A percentile compares a stretch with the other conserved stretches of the same genome.
Evolutionary conservation across 345 rosid species (phyloP).

Genomic region (Excoecaria cochinchinensis): DNA sequence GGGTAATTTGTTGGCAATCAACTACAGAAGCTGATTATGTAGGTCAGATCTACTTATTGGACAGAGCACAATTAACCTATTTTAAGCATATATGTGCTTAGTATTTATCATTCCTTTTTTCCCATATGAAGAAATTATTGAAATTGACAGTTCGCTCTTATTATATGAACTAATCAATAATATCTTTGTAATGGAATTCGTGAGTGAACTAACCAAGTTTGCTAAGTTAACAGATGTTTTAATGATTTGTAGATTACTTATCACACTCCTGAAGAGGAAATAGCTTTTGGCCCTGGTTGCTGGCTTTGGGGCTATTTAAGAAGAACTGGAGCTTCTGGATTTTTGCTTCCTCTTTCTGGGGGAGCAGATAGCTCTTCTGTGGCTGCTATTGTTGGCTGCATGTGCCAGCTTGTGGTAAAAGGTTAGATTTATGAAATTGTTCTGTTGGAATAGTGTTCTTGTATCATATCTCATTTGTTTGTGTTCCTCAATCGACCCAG

Average conservation of each 20-base stretch:
- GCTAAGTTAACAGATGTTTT: constrained; percentile 10
- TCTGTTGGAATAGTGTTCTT: neutral
- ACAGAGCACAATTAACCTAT: no score
- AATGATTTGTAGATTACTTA: constrained; percentile 51
- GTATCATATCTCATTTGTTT: neutral
- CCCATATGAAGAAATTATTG: no score
- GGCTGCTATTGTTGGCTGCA: constrained; percentile 98
- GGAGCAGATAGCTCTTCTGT: constrained; percentile 99
- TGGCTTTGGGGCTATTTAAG: constrained; percentile 99
- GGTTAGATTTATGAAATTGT: constrained; percentile 39
- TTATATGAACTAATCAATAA: neutral
- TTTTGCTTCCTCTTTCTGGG: constrained; percentile 96
- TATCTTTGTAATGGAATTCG: neutral
- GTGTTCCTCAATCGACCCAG: neutral
- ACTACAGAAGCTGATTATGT: no score
- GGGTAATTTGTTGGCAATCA: no score
- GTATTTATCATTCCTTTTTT: no score
- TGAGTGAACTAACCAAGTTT: neutral
- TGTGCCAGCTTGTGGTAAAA: constrained; percentile 97
- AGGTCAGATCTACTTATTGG: no score
- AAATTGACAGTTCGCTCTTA: no score
- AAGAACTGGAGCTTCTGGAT: constrained; percentile 98
- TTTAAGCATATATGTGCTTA: no score
- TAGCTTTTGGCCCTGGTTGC: constrained; percentile 94
- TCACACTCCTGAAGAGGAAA: constrained; percentile 96